phyloP scores from a whole-genome alignment of 164 flowering plant species.

The Akebia trifoliata region DNA sequence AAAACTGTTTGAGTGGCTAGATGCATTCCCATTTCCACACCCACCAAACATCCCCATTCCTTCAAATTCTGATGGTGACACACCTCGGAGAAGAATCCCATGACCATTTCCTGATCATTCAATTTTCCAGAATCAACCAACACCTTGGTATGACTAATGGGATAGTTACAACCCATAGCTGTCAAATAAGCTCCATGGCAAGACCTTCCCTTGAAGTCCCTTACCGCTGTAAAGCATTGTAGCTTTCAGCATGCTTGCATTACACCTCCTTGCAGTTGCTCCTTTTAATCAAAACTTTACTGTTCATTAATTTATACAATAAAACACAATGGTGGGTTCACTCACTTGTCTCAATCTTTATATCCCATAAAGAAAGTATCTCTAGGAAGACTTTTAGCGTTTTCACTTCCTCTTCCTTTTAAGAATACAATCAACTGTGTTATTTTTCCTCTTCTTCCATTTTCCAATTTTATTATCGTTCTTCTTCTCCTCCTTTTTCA shows the following conservation, averaged over 20 bases:
- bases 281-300: too few relatives aligned
- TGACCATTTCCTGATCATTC: slow-evolving; percentile 18
- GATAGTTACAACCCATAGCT: slow-evolving; percentile 39
- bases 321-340: too few relatives aligned
- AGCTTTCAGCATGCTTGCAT: slow-evolving; percentile 22
- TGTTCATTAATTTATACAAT: too few relatives aligned
- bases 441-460: too few relatives aligned
- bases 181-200: slow-evolving; percentile 35
- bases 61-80: slow-evolving; percentile 35
- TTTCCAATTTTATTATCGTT: too few relatives aligned
- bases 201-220: slow-evolving; percentile 29
- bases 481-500: too few relatives aligned
- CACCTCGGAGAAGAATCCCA: slow-evolving; percentile 25
- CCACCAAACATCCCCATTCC: slow-evolving; percentile 27
- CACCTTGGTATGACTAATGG: slow-evolving; percentile 21
- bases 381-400: too few relatives aligned
- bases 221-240: slow-evolving; percentile 18
- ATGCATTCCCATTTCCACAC: slow-evolving; percentile 27
- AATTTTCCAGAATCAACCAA: slow-evolving; percentile 3
- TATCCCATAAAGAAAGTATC: too few relatives aligned
- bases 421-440: too few relatives aligned
- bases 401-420: too few relatives aligned
- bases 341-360: too few relatives aligned
- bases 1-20: slow-evolving; percentile 14
- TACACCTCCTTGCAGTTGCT: slow-evolving; percentile 6